Evolutionary conservation across 2,329 filamentous ascomycete species (phyloP).

Genomic region (Aspergillus pseudonomiae): DNA sequence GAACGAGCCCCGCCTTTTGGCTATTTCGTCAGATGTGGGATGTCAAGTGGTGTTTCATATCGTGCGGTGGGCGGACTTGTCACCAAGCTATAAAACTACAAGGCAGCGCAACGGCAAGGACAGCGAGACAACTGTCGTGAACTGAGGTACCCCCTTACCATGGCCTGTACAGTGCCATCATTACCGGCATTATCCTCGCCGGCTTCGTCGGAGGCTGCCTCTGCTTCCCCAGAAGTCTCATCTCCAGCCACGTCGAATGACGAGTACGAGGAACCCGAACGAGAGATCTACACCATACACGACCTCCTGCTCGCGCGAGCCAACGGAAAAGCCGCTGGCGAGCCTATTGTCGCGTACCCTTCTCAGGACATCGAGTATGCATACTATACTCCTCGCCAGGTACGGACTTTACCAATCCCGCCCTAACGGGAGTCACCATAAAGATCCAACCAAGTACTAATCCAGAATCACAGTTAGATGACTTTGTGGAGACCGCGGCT

Average conservation of each 20-base stretch:
- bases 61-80: not conserved
- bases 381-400: constrained; percentile 23
- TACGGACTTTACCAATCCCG: not conserved
- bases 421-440: not conserved
- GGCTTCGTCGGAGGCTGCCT: not conserved
- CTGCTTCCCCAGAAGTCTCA: not conserved
- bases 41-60: not conserved
- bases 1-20: not conserved
- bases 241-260: constrained; percentile 14
- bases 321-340: constrained; percentile 9
- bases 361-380: constrained; percentile 15
- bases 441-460: not conserved
- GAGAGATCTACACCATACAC: constrained; percentile 19
- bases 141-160: constrained; percentile 1
- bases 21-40: not conserved
- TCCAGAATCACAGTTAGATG: constrained; percentile 15
- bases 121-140: not conserved
- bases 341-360: constrained; percentile 23
- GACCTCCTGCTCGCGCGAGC: constrained; percentile 17
- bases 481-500: constrained; percentile 22
- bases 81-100: not conserved
- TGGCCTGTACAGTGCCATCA: constrained; percentile 11
- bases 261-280: constrained; percentile 2
- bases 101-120: not conserved
- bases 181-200: constrained; percentile 7